Evolutionary conservation across 768 basidiomycete species (phyloP), one percentile per base, ranked within the genome.

Genomic region (Fistulinella prunicolor): DNA sequence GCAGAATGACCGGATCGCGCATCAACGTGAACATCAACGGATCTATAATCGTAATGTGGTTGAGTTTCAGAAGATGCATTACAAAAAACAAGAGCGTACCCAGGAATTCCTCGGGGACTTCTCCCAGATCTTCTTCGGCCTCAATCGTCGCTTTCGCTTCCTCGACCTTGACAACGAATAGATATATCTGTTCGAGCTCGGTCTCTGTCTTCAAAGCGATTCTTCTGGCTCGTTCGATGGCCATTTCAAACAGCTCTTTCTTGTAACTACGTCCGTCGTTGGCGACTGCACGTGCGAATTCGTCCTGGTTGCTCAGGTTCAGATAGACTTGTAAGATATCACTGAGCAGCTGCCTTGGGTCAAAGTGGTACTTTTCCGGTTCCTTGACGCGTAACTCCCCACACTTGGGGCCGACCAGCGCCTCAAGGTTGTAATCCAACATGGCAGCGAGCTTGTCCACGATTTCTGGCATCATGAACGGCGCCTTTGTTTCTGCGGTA

Each of bases 381-480:
- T 96, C 85, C 51, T 83, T 77, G 49, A 98, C 92, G 50, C 78
- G 83, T 12, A 99, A 78, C 30, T 95, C 87, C 53, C 86, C 82
- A 69, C 85, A 94, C 55, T 81, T 83, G 5, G 94, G 93, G 0
- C 96, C 96, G 38, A 85, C 90, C 20, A 99, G 81, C 2, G 84
- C 85, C 41, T 86, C 83, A 17, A 99, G 75, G 61, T 98, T 97
- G 70, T 94, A 93, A 63, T 96, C 90, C 59, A 99, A 70, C 89
- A 96, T 97, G 1, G 94, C 94, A 3, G 96, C 96, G 14, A 99
- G 77, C 29, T 89, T 82, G 65, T 94, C 87, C 43, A 98, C 90
- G 39, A 99, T 97, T 69, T 99, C 96, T 8, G 89, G 86, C 69
- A 91, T 87, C 81, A 96, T 88, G 70, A 97, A 99, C 0, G 96